phyloP scores from a whole-genome alignment of 169 alveolate species.

The Plasmodium inui region DNA sequence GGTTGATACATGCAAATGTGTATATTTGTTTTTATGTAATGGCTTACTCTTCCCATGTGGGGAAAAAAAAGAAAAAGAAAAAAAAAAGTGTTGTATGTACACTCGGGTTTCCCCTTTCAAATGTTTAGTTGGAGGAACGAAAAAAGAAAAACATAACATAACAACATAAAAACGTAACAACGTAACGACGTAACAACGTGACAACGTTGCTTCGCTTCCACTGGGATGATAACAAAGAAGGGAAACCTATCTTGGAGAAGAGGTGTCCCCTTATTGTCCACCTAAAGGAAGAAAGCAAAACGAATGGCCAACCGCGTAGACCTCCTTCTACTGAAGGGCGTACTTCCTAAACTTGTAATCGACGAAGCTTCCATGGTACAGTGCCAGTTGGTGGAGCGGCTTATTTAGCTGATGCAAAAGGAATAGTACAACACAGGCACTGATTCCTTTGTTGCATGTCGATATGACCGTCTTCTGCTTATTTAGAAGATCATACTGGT shows the following conservation, averaged over 20 bases:
- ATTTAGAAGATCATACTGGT: slow-evolving; percentile 34
- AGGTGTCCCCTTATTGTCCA: not conserved
- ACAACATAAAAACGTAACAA: not conserved
- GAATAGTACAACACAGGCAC: slow-evolving; percentile 45
- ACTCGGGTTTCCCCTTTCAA: not conserved
- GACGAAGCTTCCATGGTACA: slow-evolving; percentile 41
- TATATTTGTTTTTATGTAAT: not conserved
- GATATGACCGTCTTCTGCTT: slow-evolving; percentile 22
- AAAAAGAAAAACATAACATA: not conserved
- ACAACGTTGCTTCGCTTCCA: not conserved
- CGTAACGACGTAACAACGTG: not conserved
- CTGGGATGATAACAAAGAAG: not conserved
- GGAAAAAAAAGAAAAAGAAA: not conserved
- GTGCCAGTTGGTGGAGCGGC: slow-evolving; percentile 33
- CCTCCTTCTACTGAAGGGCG: not conserved
- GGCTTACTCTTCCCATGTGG: not conserved
- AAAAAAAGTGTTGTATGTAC: not conserved
- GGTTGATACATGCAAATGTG: not conserved
- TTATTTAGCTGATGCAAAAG: slow-evolving; percentile 22
- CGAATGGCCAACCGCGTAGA: not conserved
- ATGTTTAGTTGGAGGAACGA: not conserved
- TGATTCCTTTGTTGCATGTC: slow-evolving; percentile 39
- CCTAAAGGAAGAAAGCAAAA: not conserved
- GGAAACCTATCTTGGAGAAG: not conserved
- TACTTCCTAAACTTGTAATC: slow-evolving; percentile 16